Conservation (phyloP, 192 early-diverging fungal species). For the Lobosporangium transversale region DNA sequence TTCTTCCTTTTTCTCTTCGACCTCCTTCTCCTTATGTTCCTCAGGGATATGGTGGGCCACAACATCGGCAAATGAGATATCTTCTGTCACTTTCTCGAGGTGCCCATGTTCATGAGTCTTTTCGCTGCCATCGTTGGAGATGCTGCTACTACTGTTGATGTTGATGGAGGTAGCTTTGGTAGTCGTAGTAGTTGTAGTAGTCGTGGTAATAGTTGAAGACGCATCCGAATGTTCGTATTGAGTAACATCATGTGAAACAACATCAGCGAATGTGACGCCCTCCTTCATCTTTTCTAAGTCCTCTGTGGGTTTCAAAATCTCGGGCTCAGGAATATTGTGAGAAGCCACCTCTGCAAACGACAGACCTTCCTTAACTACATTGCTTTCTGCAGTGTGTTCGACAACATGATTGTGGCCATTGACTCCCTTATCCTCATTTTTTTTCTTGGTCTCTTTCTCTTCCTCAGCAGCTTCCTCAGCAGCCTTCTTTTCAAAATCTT, state of each 20-base stretch:
- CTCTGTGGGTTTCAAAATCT: constrained; percentile 19
- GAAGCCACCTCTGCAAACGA: constrained; percentile 28
- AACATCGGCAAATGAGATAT: constrained; percentile 6
- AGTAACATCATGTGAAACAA: constrained; percentile 14
- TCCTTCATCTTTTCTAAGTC: constrained; percentile 52
- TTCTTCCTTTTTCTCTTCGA: too few relatives aligned
- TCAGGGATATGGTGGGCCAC: constrained; percentile 3
- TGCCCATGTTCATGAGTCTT: too few relatives aligned
- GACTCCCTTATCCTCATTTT: constrained; percentile 5
- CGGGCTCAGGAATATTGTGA: constrained; percentile 17
- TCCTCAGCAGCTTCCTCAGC: constrained; percentile 25
- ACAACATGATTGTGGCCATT: constrained; percentile 8
- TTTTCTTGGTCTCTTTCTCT: constrained; percentile 1
- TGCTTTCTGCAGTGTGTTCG: constrained; percentile 6
- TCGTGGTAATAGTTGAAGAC: not conserved
- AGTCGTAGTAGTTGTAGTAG: constrained; percentile 9
- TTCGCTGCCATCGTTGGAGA: not conserved
- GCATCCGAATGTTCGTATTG: constrained; percentile 7
- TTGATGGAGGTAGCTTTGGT: not conserved
- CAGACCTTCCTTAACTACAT: constrained; percentile 13
- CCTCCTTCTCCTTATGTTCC: constrained; percentile 1
- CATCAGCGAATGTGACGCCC: constrained; percentile 30
- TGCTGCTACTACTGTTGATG: not conserved
- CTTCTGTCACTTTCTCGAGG: constrained; percentile 1
- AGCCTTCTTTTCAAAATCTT: constrained; percentile 30